Conservation (phyloP, 305 asterid species). For the Fraxinus latifolia region DNA sequence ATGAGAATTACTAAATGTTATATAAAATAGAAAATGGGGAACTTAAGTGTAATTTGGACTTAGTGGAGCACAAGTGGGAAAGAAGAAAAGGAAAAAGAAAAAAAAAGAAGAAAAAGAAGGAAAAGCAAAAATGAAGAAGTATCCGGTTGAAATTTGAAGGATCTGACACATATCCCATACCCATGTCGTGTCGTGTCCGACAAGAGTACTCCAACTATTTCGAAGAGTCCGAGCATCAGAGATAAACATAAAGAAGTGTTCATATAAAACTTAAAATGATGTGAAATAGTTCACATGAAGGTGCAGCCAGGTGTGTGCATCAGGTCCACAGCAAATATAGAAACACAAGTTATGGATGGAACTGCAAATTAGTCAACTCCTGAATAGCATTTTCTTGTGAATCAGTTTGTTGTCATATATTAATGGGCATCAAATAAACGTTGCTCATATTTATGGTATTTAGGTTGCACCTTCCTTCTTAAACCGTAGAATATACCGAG, state of each 20-base stretch:
- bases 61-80: no score
- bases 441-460: neutral
- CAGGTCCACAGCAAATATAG: neutral
- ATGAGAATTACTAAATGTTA: no score
- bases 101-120: no score
- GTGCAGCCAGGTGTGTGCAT: neutral
- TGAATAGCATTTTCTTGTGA: neutral
- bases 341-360: neutral
- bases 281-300: neutral
- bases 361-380: neutral
- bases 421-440: neutral
- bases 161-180: no score
- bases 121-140: no score
- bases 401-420: neutral
- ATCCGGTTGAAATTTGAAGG: no score
- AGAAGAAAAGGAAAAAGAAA: no score
- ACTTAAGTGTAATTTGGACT: no score
- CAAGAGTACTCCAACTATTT: no score
- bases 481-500: neutral
- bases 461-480: neutral
- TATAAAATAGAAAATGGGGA: no score
- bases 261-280: neutral
- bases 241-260: neutral
- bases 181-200: no score
- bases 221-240: no score